These are phyloP conservation scores for Claviceps sorghi DNA, from an alignment of 2,329 filamentous ascomycete genomes.

Conservation along the genomic window DNA sequence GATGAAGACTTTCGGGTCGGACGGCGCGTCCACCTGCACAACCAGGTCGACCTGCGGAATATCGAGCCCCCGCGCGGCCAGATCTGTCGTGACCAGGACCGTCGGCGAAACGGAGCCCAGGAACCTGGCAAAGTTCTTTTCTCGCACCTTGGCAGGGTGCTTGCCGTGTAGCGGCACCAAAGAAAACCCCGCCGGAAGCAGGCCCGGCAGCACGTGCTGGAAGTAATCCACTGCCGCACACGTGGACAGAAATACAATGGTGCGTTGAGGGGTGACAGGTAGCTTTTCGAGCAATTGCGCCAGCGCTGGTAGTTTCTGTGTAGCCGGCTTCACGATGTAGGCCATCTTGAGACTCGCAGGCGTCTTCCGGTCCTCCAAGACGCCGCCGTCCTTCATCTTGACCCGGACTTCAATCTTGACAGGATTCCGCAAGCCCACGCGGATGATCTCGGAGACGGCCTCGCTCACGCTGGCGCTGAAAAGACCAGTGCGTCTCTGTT, in stretches of 20 bases:
- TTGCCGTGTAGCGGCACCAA: conserved; percentile 84
- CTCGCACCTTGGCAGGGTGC: conserved; percentile 71
- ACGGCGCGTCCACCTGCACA: conserved; percentile 68
- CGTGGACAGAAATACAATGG: conserved; percentile 84
- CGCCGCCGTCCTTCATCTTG: conserved; percentile 51
- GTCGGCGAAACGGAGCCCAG: conserved; percentile 58
- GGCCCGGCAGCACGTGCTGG: conserved; percentile 57
- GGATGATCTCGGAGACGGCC: conserved; percentile 81
- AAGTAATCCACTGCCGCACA: conserved; percentile 95
- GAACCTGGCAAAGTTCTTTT: conserved; percentile 77
- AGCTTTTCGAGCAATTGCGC: conserved; percentile 54
- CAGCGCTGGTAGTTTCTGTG: conserved; percentile 66
- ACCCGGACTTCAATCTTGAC: conserved; percentile 93
- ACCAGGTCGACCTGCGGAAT: conserved; percentile 87
- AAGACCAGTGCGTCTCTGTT: conserved; percentile 81
- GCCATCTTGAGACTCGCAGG: conserved; percentile 88
- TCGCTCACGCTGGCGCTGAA: conserved; percentile 96
- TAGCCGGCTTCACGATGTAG: conserved; percentile 61
- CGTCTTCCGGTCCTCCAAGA: conserved; percentile 67
- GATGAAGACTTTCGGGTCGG: conserved; percentile 87
- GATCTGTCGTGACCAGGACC: conserved; percentile 80
- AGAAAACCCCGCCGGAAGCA: conserved; percentile 54
- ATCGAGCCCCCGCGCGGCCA: conserved; percentile 80
- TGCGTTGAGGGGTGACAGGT: conserved; percentile 63
- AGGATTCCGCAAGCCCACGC: conserved; percentile 82